Conservation (phyloP, 352 stramenopile species). For the Phytopythium mirpurense region DNA sequence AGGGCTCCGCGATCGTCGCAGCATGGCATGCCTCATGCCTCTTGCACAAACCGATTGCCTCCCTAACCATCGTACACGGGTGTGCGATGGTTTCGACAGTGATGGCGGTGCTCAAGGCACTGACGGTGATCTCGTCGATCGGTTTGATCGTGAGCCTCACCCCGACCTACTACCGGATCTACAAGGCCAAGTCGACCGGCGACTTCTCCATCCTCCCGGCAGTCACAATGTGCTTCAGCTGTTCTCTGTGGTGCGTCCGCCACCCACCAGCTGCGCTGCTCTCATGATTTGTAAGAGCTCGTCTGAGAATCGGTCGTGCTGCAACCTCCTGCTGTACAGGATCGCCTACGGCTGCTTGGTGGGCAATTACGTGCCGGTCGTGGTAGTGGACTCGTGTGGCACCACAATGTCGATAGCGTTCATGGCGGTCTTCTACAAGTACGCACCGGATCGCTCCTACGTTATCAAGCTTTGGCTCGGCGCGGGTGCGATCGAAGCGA, state of each 20-base stretch:
- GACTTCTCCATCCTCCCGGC: conserved; percentile 14
- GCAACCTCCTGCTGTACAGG: too few species aligned
- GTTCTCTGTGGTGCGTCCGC: conserved; percentile 17
- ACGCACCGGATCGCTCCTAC: conserved; percentile 1
- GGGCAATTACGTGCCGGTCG: conserved; percentile 27
- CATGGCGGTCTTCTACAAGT: conserved; percentile 22
- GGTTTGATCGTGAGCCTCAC: conserved; percentile 13
- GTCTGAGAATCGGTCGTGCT: background rate
- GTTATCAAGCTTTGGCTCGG: conserved; percentile 10
- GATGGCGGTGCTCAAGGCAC: conserved; percentile 14
- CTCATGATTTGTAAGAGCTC: too few species aligned
- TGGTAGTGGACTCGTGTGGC: conserved; percentile 19
- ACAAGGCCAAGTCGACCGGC: conserved; percentile 11
- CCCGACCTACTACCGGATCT: conserved; percentile 11
- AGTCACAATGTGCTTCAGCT: conserved; percentile 14
- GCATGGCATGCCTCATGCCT: too few species aligned
- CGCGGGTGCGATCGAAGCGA: background rate
- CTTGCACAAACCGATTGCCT: background rate
- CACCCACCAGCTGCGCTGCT: too few species aligned
- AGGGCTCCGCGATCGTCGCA: too few species aligned
- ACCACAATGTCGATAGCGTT: conserved; percentile 16
- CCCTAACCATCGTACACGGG: background rate
- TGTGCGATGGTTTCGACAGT: background rate
- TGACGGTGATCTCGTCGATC: conserved; percentile 16
- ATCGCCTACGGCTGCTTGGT: conserved; percentile 27